Percentiles rank a stretch among this genome's conserved stretches.
Conservation (phyloP, 2,329 filamentous ascomycete genomes). For the Metarhizium brunneum region DNA sequence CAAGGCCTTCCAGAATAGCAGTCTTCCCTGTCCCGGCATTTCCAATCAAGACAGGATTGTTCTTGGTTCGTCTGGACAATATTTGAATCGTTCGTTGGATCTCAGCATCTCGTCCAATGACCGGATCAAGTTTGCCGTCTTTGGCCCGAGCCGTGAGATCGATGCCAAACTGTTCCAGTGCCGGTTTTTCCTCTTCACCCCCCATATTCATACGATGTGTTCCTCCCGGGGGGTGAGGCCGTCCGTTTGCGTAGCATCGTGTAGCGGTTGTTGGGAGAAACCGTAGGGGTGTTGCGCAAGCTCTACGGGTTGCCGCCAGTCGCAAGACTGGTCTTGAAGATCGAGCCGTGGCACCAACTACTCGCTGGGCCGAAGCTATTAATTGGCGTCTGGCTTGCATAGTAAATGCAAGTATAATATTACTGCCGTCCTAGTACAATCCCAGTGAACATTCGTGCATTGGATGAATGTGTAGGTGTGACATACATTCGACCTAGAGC, state of each 20-base stretch:
- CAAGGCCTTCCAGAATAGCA: slow-evolving; percentile 82
- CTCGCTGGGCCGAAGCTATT: slow-evolving; percentile 27
- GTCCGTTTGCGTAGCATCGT: slow-evolving; percentile 57
- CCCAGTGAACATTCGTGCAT: not conserved
- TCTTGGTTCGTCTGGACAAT: slow-evolving; percentile 85
- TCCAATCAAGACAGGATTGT: slow-evolving; percentile 91
- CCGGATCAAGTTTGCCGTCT: slow-evolving; percentile 87
- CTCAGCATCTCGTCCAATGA: slow-evolving; percentile 85
- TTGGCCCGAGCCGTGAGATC: slow-evolving; percentile 80
- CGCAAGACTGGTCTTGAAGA: slow-evolving; percentile 19
- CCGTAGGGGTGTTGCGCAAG: slow-evolving; percentile 13
- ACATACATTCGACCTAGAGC: not conserved
- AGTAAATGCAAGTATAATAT: slow-evolving; percentile 6
- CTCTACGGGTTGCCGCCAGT: slow-evolving; percentile 12
- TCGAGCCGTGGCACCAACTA: slow-evolving; percentile 22
- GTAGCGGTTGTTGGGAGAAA: slow-evolving; percentile 30
- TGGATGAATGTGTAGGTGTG: not conserved
- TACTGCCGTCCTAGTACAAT: not conserved
- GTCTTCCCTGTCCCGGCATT: slow-evolving; percentile 90
- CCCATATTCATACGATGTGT: slow-evolving; percentile 91
- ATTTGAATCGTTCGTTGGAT: slow-evolving; percentile 94
- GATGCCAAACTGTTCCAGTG: slow-evolving; percentile 82
- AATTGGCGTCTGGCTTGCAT: slow-evolving; percentile 35
- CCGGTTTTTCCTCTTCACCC: slow-evolving; percentile 67
- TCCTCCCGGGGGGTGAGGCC: slow-evolving; percentile 80